These are phyloP conservation scores for Gossypium davidsonii DNA, from an alignment of 441 rosid genomes.

Conservation along the genomic window DNA sequence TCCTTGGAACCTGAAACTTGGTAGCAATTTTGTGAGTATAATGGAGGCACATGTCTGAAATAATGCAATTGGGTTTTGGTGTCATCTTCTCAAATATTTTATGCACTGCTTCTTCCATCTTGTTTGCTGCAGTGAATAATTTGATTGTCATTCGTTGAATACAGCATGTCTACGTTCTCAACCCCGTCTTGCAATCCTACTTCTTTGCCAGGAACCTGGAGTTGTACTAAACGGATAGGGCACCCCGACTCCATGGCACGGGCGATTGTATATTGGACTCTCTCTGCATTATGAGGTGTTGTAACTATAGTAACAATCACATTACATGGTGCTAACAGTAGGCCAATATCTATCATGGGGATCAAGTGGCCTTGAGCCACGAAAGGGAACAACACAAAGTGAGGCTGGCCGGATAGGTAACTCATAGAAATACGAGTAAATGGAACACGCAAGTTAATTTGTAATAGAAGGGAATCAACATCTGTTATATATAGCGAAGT, in stretches of 20 bases:
- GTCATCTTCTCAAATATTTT: slow-evolving; percentile 16
- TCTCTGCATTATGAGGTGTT: slow-evolving; percentile 30
- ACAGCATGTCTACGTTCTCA: slow-evolving; percentile 36
- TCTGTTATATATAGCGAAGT: neutral
- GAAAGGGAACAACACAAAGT: slow-evolving; percentile 31
- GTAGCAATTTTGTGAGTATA: slow-evolving; percentile 25
- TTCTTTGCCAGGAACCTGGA: slow-evolving; percentile 25
- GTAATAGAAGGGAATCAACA: neutral
- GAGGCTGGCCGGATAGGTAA: slow-evolving; percentile 10
- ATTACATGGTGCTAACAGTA: slow-evolving; percentile 27
- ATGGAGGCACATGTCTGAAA: slow-evolving; percentile 23
- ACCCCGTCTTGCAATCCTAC: slow-evolving; percentile 33
- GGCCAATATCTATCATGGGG: slow-evolving; percentile 39
- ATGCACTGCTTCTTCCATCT: slow-evolving; percentile 18
- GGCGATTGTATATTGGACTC: slow-evolving; percentile 10
- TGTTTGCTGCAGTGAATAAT: slow-evolving; percentile 17
- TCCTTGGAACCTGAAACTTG: slow-evolving; percentile 27
- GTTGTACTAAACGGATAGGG: slow-evolving; percentile 10
- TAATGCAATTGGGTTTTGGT: slow-evolving; percentile 30
- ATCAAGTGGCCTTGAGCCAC: slow-evolving; percentile 42
- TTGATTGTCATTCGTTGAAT: neutral
- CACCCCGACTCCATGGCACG: slow-evolving; percentile 22
- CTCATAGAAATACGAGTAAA: neutral
- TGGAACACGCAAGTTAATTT: neutral
- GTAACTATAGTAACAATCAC: slow-evolving; percentile 30